Percentiles rank a stretch among this genome's conserved stretches.
These are phyloP conservation scores for Acaromyces ingoldii DNA, from an alignment of 1,284 basidiomycete species.

Conservation along the genomic window DNA sequence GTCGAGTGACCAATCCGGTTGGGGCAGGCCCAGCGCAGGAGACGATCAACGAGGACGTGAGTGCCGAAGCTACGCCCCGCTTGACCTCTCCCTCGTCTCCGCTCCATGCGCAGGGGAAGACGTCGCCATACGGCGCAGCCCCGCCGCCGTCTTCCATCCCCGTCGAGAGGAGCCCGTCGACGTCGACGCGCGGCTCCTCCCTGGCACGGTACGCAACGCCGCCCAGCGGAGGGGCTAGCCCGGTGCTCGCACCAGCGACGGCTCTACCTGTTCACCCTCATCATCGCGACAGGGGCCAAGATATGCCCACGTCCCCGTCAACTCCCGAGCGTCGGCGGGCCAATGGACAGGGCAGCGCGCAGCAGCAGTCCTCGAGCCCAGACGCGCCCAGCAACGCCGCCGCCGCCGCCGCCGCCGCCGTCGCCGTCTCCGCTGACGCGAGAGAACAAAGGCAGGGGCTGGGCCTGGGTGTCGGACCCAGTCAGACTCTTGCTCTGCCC, in stretches of 20 bases:
- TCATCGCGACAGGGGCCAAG: constrained; percentile 1
- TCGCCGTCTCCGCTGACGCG: neutral
- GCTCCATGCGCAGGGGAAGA: neutral
- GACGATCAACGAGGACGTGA: neutral
- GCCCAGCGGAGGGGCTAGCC: constrained; percentile 8
- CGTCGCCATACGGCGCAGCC: neutral
- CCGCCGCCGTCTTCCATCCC: neutral
- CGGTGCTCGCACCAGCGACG: neutral
- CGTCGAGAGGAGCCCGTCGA: constrained; percentile 2
- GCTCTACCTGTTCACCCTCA: constrained; percentile 6
- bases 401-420: constrained; percentile 9
- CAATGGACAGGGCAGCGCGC: neutral
- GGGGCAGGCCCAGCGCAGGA: neutral
- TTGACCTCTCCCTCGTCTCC: neutral
- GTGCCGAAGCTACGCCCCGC: neutral
- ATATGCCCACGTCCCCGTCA: neutral
- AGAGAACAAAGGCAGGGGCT: neutral
- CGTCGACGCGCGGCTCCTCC: neutral
- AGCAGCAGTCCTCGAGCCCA: neutral
- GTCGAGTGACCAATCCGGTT: too few relatives aligned
- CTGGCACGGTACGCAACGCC: neutral
- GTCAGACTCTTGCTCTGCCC: too few relatives aligned
- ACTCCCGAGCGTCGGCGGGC: neutral
- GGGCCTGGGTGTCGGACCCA: neutral
- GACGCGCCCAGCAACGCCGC: neutral